Evolutionary conservation across 2,329 filamentous ascomycete genomes (phyloP), one percentile per base, ranked within the genome.

Genomic region (Hypoxylon sp.): DNA sequence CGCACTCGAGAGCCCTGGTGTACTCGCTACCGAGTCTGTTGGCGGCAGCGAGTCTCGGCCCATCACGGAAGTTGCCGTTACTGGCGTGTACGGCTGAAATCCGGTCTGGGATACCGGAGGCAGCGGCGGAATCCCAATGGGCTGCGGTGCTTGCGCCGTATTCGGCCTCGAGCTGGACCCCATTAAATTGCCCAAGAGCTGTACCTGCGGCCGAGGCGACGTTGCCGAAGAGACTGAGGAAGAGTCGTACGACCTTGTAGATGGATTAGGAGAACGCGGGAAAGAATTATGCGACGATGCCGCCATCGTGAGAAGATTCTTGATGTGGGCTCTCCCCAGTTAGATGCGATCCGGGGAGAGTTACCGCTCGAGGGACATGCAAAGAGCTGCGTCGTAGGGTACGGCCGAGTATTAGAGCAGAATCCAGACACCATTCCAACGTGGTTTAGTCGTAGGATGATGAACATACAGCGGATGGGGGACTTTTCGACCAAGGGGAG

Each of bases 171-270:
- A 78, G 69, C 80, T 84, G 65, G 81, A 77, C 73, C 80, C 81
- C 80, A 87, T 83, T 66, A 85, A 75, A 56, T 81, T 82, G 68
- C 82, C 78, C 49, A 85, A 75, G 73, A 86, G 86, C 71, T 84
- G 82, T 64, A 81, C 77, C 59, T 83, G 79, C 57, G 82, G 81
- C 69, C 82, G 83, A 51, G 87, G 87, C 19, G 87, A 89, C 26
- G 86, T 84, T 59, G 85, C 83, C 60, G 87, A 88, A 24, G 86
- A 87, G 70, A 87, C 85, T 49, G 86, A 87, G 10, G 86, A 88
- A 62, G 86, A 88, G 77, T 87, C 85, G 82, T 87, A 89, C 68
- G 86, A 88, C 75, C 83, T 82, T 67, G 82, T 84, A 68, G 86
- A 87, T 64, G 80, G 81, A 76, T 87, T 87, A 64, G 87, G 87